Percentiles rank a stretch among this genome's conserved stretches.
These are phyloP conservation scores for Voacanga thouarsii DNA, from an alignment of 257 asterid genomes.

Conservation along the genomic window DNA sequence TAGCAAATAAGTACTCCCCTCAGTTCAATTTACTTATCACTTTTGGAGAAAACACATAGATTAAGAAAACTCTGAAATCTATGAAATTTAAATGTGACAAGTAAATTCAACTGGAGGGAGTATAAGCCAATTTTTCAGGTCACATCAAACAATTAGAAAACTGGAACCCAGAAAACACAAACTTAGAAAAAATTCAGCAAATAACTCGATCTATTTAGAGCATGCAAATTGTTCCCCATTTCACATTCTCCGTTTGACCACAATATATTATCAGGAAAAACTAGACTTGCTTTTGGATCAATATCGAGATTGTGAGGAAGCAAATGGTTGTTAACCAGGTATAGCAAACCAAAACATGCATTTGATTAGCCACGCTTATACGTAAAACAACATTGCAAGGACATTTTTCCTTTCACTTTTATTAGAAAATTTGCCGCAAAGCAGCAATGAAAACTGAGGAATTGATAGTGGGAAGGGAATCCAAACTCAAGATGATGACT, in stretches of 20 bases:
- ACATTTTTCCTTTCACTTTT: neutral
- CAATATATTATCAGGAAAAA: neutral
- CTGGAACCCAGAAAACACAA: neutral
- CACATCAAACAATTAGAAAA: neutral
- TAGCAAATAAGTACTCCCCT: neutral
- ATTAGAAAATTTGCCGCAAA: neutral
- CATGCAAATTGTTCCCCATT: conserved; percentile 1
- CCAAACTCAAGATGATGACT: neutral
- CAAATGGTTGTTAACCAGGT: neutral
- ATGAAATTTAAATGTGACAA: too few relatives aligned
- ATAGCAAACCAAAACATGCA: neutral
- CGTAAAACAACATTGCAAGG: neutral
- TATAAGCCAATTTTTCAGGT: too few relatives aligned
- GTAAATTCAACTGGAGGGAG: too few relatives aligned
- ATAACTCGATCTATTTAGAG: neutral
- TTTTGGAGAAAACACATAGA: too few relatives aligned
- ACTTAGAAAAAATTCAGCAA: neutral
- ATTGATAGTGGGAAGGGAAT: neutral
- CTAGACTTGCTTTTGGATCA: neutral
- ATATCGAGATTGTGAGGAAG: neutral
- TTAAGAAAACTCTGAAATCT: too few relatives aligned
- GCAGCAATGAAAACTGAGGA: neutral
- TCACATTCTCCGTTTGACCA: neutral
- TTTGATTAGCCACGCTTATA: neutral
- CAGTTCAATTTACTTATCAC: too few relatives aligned